phyloP scores from a whole-genome alignment of 2,329 filamentous ascomycete species.

The Celoporthe dispersa region DNA sequence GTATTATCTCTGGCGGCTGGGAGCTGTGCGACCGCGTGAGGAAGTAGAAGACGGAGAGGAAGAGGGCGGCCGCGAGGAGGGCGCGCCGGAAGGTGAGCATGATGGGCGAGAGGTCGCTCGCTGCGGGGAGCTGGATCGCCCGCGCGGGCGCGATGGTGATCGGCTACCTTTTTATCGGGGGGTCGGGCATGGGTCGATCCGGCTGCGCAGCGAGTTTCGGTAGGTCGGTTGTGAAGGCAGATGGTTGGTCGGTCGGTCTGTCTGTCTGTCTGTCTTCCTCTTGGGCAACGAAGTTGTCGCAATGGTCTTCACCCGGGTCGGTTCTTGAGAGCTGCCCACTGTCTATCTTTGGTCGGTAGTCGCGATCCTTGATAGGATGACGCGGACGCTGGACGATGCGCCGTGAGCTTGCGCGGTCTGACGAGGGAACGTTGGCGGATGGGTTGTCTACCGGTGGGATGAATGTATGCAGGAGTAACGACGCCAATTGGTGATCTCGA shows the following conservation, averaged over 20 bases:
- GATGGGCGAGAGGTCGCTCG: slow-evolving; percentile 33
- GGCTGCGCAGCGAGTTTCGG: not conserved
- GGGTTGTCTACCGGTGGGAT: not conserved
- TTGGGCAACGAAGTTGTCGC: no score
- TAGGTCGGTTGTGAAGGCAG: not conserved
- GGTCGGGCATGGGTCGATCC: not conserved
- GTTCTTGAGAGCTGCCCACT: not conserved
- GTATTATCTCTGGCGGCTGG: slow-evolving; percentile 39
- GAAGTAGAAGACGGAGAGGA: slow-evolving; percentile 72
- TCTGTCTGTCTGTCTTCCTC: not conserved
- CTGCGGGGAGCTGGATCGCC: not conserved
- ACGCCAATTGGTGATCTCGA: not conserved
- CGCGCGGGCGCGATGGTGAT: slow-evolving; percentile 10
- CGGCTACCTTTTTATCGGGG: not conserved
- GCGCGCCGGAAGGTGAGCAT: slow-evolving; percentile 85
- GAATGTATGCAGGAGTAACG: not conserved
- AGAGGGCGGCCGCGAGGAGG: slow-evolving; percentile 69
- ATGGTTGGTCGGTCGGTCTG: not conserved
- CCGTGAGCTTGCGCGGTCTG: not conserved
- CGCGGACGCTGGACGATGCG: not conserved
- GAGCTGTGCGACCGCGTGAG: slow-evolving; percentile 63
- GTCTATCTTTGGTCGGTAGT: not conserved
- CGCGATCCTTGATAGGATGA: not conserved
- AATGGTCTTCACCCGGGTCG: not conserved
- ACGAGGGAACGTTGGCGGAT: not conserved